Conservation (phyloP, 2,329 filamentous ascomycete genomes). For the Akanthomyces uredinophilus region DNA sequence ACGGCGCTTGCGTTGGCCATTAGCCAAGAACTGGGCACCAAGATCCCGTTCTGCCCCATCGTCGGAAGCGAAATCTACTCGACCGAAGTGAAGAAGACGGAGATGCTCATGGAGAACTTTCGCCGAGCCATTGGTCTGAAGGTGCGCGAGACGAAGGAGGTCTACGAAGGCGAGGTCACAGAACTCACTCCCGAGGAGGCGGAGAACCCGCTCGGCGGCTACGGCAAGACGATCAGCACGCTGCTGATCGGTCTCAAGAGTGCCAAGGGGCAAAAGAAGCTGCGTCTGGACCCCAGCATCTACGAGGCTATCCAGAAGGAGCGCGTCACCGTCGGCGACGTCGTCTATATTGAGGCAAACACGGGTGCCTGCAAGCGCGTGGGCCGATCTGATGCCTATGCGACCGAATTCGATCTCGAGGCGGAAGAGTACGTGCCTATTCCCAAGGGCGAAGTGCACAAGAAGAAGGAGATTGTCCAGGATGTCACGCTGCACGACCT, state of each 20-base stretch:
- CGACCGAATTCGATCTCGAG: slow-evolving; percentile 96
- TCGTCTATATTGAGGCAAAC: slow-evolving; percentile 99
- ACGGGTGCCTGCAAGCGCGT: slow-evolving; percentile 97
- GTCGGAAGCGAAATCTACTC: slow-evolving; percentile 98
- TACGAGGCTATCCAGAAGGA: slow-evolving; percentile 99
- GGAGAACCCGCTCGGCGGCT: slow-evolving; percentile 93
- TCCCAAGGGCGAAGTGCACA: slow-evolving; percentile 97
- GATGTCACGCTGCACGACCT: slow-evolving; percentile 96
- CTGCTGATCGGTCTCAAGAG: slow-evolving; percentile 92
- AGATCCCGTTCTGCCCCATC: slow-evolving; percentile 97
- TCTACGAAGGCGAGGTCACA: slow-evolving; percentile 97
- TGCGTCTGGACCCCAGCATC: slow-evolving; percentile 93
- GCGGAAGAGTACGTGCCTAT: slow-evolving; percentile 99
- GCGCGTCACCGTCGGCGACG: slow-evolving; percentile 89
- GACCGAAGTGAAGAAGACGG: slow-evolving; percentile 98
- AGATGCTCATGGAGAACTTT: slow-evolving; percentile 99
- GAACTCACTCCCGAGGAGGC: slow-evolving; percentile 97
- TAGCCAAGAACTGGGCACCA: slow-evolving; percentile 93
- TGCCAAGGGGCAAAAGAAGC: slow-evolving; percentile 94
- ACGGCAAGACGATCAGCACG: slow-evolving; percentile 95
- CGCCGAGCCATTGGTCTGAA: slow-evolving; percentile 91
- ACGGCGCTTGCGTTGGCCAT: slow-evolving; percentile 93
- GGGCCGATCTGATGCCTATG: slow-evolving; percentile 91
- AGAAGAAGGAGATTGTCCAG: slow-evolving; percentile 99
- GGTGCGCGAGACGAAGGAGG: slow-evolving; percentile 97